Percentiles rank a stretch among this genome's conserved stretches.
phyloP scores from a whole-genome alignment of 169 alveolate species.

The Blepharisma undulans region DNA sequence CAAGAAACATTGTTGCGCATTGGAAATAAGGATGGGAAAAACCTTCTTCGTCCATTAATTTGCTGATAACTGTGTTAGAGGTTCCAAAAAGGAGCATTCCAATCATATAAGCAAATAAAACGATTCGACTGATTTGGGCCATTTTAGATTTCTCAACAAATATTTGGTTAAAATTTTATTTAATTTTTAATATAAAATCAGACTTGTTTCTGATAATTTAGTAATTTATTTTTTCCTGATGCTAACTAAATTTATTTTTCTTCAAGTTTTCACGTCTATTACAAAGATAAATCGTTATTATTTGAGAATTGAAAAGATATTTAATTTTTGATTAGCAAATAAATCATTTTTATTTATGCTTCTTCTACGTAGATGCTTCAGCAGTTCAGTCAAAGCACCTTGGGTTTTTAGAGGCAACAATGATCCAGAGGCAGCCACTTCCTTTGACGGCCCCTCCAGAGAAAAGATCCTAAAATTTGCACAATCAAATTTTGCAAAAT shows the following conservation, averaged over 20 bases:
- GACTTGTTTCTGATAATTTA: background rate
- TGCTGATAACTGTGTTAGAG: background rate
- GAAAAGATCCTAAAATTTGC: background rate
- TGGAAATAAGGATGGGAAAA: slow-evolving; percentile 55
- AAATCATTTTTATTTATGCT: background rate
- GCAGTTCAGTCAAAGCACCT: background rate
- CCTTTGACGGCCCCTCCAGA: background rate
- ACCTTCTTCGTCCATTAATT: background rate
- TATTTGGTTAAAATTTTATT: background rate
- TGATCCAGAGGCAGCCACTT: background rate
- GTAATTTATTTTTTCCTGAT: no score
- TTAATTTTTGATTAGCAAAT: no score
- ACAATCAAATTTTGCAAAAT: background rate
- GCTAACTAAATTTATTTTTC: no score
- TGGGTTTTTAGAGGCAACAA: background rate
- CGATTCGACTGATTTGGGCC: background rate
- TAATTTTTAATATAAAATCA: no score
- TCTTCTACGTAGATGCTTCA: background rate
- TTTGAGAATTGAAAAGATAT: background rate
- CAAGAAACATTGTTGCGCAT: slow-evolving; percentile 45
- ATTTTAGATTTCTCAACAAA: background rate
- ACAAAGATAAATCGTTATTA: no score
- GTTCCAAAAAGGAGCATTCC: slow-evolving; percentile 18
- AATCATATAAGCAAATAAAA: slow-evolving; percentile 4
- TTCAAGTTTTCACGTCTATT: no score